Percentiles rank a stretch among this genome's conserved stretches.
Conservation (phyloP, 176 grass and related monocot genomes). For the Carex cristatella region DNA sequence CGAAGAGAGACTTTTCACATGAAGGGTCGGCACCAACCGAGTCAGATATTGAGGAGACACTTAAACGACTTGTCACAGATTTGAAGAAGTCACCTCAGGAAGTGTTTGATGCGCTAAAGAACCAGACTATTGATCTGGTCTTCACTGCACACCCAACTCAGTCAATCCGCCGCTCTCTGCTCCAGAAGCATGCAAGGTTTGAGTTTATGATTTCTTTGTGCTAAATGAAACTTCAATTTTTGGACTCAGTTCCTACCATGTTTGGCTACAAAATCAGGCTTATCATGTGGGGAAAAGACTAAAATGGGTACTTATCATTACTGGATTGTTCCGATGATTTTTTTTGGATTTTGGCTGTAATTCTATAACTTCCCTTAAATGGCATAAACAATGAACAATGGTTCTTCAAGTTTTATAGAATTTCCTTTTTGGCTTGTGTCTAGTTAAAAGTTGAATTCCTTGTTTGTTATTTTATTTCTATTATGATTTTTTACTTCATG, state of each 20-base stretch:
- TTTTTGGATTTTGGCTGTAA: neutral
- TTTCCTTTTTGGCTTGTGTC: neutral
- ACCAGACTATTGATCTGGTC: slow-evolving; percentile 80
- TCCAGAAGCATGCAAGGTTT: slow-evolving; percentile 71
- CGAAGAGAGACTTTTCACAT: slow-evolving; percentile 47
- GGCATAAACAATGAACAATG: neutral
- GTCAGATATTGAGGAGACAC: slow-evolving; percentile 82
- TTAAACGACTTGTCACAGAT: slow-evolving; percentile 43
- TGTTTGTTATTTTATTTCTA: neutral
- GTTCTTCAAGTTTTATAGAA: neutral
- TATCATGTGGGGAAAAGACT: neutral
- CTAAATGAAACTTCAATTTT: slow-evolving; percentile 7
- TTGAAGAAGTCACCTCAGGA: slow-evolving; percentile 49
- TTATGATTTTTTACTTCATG: neutral
- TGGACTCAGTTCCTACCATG: neutral
- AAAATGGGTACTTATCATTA: neutral
- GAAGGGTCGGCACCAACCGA: slow-evolving; percentile 67
- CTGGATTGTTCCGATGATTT: neutral
- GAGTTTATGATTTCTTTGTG: slow-evolving; percentile 3
- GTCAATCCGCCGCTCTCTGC: slow-evolving; percentile 66
- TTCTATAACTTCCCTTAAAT: neutral
- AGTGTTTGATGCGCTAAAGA: slow-evolving; percentile 82
- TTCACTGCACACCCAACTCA: slow-evolving; percentile 91
- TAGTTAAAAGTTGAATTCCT: neutral
- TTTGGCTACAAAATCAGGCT: neutral